phyloP scores from a whole-genome alignment of 2,329 filamentous ascomycete genomes.

The Tolypocladium pustulatum region DNA sequence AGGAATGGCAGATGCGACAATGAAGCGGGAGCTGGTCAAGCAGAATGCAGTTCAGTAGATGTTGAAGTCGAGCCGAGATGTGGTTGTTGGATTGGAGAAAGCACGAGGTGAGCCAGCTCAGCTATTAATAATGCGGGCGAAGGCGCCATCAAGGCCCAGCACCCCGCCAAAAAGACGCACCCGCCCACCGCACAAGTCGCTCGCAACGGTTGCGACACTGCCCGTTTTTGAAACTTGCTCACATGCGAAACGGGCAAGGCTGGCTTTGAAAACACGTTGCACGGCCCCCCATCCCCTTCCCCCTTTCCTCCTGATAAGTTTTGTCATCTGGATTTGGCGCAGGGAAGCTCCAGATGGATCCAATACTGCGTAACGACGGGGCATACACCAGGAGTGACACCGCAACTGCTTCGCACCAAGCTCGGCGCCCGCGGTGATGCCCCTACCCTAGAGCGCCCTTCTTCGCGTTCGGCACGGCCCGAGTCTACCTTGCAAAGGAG shows the following conservation, averaged over 20 bases:
- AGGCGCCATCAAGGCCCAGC: neutral
- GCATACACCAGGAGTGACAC: too few species aligned
- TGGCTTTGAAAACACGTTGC: neutral
- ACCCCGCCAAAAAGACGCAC: constrained; percentile 4
- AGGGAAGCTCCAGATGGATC: too few species aligned
- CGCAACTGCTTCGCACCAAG: too few species aligned
- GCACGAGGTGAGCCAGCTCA: neutral
- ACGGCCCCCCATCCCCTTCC: too few species aligned
- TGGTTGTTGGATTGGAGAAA: neutral
- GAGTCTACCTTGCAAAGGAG: too few species aligned
- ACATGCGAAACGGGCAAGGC: neutral
- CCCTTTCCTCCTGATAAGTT: too few species aligned
- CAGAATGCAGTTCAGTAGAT: neutral
- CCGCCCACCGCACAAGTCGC: neutral
- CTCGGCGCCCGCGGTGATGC: too few species aligned
- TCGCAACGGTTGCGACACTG: neutral
- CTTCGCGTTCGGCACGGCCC: neutral
- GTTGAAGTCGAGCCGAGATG: neutral
- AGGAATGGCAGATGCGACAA: neutral
- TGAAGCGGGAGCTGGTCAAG: neutral
- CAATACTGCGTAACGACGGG: too few species aligned
- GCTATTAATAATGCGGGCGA: neutral
- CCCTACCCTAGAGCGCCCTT: too few species aligned
- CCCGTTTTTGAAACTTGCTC: neutral
- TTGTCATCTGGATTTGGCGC: too few species aligned